Conservation (phyloP, 371 early-diverging fungal species). For the Mortierella sp. region DNA sequence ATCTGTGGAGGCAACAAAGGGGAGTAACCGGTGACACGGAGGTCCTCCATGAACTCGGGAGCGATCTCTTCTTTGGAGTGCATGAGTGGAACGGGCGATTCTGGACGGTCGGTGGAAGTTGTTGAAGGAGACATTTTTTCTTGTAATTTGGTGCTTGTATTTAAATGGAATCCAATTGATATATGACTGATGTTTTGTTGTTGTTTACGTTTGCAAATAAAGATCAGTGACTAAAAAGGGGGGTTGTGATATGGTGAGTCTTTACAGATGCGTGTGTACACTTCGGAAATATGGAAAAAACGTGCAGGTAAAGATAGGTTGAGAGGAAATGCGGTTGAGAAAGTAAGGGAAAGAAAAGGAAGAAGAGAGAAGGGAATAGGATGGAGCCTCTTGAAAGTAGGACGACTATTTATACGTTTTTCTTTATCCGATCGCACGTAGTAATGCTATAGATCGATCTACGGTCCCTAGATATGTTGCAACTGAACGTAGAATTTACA, state of each 20-base stretch:
- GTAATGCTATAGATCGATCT: no score
- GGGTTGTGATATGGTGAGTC: not conserved
- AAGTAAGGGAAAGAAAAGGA: not conserved
- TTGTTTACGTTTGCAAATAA: not conserved
- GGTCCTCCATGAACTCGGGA: constrained; percentile 70
- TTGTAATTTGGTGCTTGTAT: not conserved
- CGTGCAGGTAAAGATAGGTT: not conserved
- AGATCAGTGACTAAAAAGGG: no score
- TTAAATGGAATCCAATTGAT: not conserved
- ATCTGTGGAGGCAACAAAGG: constrained; percentile 71
- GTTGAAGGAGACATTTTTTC: constrained; percentile 49
- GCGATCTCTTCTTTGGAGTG: constrained; percentile 50
- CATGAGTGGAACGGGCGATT: constrained; percentile 45
- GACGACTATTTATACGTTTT: not conserved
- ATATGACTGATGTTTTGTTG: constrained; percentile 4
- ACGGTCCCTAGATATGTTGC: no score
- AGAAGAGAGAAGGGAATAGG: not conserved
- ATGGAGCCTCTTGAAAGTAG: no score
- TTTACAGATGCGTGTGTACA: not conserved
- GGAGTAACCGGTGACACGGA: constrained; percentile 73
- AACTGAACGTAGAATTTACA: no score
- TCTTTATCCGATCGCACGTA: no score
- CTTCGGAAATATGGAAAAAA: not conserved
- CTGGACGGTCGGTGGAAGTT: constrained; percentile 26
- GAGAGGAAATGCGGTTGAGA: not conserved